phyloP scores from a whole-genome alignment of 2,329 filamentous ascomycete genomes.

The Fusarium humuli region DNA sequence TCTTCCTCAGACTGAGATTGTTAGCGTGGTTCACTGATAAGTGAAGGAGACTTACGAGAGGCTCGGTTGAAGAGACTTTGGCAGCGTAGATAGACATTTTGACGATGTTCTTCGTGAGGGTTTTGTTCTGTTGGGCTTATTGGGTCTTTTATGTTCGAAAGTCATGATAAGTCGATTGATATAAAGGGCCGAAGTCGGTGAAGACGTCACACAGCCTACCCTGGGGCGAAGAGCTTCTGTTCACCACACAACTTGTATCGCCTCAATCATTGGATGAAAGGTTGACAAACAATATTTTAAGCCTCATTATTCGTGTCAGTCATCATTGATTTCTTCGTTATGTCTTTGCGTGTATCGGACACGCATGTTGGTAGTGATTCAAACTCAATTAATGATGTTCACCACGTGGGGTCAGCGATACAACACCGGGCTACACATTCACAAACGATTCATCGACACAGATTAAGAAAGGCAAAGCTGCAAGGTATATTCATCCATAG shows the following conservation, averaged over 20 bases:
- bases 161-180: conserved; percentile 11
- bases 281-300: neutral
- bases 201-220: conserved; percentile 36
- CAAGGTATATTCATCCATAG: conserved; percentile 39
- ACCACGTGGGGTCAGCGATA: neutral
- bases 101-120: neutral
- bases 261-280: neutral
- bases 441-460: neutral
- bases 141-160: neutral
- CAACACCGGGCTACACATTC: neutral
- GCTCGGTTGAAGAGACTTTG: conserved; percentile 58
- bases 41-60: conserved; percentile 54
- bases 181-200: conserved; percentile 35
- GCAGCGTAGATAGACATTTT: conserved; percentile 57
- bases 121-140: neutral
- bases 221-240: conserved; percentile 1
- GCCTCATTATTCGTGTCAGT: rapidly evolving
- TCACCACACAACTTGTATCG: neutral
- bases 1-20: conserved; percentile 59
- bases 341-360: too few species aligned
- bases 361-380: neutral
- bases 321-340: rapidly evolving
- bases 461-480: neutral
- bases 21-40: neutral
- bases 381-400: neutral